These are phyloP conservation scores for Sporothrix sp. DNA, from an alignment of 2,329 filamentous ascomycete genomes.

Conservation along the genomic window DNA sequence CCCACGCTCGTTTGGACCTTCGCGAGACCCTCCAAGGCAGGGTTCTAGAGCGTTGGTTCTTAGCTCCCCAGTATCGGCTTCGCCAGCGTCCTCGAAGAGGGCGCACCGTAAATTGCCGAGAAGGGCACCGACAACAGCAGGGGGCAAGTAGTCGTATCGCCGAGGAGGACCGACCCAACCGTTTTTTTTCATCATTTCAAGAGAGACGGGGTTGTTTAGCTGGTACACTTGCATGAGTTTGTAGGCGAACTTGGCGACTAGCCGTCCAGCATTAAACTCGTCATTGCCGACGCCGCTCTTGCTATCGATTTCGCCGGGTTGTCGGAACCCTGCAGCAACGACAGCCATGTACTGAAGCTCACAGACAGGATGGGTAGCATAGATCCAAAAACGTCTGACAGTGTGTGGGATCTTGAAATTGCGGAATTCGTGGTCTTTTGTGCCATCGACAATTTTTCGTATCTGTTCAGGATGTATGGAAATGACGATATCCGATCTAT, in stretches of 20 bases:
- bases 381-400: conserved; percentile 54
- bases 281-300: conserved; percentile 39
- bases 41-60: no score
- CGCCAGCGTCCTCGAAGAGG: conserved; percentile 29
- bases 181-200: conserved; percentile 42
- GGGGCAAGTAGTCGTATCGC: conserved; percentile 45
- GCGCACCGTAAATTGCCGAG: conserved; percentile 48
- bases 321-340: conserved; percentile 34
- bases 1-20: neutral
- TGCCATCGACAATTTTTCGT: conserved; percentile 38
- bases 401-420: conserved; percentile 44
- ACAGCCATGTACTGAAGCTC: conserved; percentile 50
- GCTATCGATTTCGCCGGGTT: conserved; percentile 38
- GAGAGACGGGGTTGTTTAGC: conserved; percentile 48
- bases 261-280: conserved; percentile 37
- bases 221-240: conserved; percentile 49
- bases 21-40: no score
- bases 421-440: conserved; percentile 46
- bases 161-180: conserved; percentile 44
- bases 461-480: conserved; percentile 39
- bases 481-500: conserved; percentile 45
- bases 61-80: conserved; percentile 18
- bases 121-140: conserved; percentile 46
- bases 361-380: conserved; percentile 37
- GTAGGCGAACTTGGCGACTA: conserved; percentile 37